A percentile compares a stretch with the other conserved stretches of the same genome.
These are phyloP conservation scores for Trichophyton simii DNA, from an alignment of 2,329 filamentous ascomycete genomes.

Conservation along the genomic window DNA sequence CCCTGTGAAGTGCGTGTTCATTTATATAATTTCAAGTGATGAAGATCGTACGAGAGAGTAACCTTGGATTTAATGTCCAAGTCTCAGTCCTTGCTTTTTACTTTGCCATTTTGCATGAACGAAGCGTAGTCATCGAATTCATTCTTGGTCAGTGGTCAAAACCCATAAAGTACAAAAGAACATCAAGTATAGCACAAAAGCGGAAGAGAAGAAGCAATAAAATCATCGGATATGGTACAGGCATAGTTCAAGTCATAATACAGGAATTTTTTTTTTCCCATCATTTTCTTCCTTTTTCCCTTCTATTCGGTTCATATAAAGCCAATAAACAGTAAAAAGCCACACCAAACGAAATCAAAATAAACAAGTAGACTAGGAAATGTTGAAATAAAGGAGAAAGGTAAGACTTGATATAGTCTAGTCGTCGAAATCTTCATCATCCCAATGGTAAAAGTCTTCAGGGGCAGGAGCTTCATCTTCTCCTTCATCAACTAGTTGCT, in stretches of 20 bases:
- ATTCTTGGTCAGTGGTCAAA: background rate
- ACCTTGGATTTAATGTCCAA: background rate
- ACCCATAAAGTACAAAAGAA: background rate
- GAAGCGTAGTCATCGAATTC: background rate
- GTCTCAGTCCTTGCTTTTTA: background rate
- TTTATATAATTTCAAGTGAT: background rate
- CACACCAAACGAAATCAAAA: background rate
- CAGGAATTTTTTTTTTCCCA: background rate
- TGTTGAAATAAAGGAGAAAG: too few relatives aligned
- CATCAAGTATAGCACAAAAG: background rate
- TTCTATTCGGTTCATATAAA: background rate
- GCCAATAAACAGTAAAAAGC: too few relatives aligned
- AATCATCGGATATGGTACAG: background rate
- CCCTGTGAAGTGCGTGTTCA: background rate
- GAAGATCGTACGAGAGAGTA: background rate
- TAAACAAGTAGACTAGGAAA: background rate
- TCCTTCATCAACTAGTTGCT: background rate
- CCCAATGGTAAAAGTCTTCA: background rate
- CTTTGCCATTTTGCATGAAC: background rate
- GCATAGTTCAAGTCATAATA: background rate
- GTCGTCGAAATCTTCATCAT: background rate
- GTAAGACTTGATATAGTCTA: too few relatives aligned
- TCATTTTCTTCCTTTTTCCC: background rate
- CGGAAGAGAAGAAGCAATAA: background rate
- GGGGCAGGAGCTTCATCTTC: conserved; percentile 3